Base-by-base conservation (phyloP, 257 asterid species). In the Nicotiana tabacum region DNA sequence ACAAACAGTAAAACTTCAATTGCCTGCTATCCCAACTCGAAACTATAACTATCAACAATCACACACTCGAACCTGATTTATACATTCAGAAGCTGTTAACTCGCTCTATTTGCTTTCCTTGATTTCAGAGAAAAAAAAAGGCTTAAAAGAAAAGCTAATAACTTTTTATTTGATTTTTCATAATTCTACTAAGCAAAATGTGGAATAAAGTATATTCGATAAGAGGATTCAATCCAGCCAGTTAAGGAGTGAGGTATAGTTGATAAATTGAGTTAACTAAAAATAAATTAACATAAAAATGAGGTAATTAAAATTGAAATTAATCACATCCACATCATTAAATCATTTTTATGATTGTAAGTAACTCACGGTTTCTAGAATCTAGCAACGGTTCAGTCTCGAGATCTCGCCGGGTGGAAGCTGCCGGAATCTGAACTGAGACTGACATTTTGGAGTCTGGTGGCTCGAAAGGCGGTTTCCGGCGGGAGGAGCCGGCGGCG, bases 351-450 rank as follows among this genome's bases (percentile, higher is more conserved):
- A 39, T 24, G 16, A 62, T 24, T 62, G 7, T 53, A 55, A 76
- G 6, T 1, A 83, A 84, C 97, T 85, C 88, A 95, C 99, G 90
- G 83, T 86, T 83, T 87, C 94, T 88, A 53, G 97, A 87, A 87
- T 90, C 98, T 27, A 91, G 66, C 24, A 91, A 78, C 30, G 92
- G 90, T 43, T 93, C 98, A 56, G 94, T 83, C n/a, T 89, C 91
- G 46, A 85, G 32, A 78, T 92, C 93, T 11, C 89, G 90, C 17
- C 88, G 87, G 84, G 60, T 83, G 48, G 91, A 80, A 66, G 92
- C 33, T 35, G 90, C 37, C 51, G 86, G 89, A 18, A 87, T 60
- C 13, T 91, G 62, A 68, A 91, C 86, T 27, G 96, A 60, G 68
- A 85, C 86, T 37, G 98, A 90, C 98, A 95, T 95, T 82, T 78